Conservation (phyloP, 805 yeast genomes). For the Myxozyma melibiosi region DNA sequence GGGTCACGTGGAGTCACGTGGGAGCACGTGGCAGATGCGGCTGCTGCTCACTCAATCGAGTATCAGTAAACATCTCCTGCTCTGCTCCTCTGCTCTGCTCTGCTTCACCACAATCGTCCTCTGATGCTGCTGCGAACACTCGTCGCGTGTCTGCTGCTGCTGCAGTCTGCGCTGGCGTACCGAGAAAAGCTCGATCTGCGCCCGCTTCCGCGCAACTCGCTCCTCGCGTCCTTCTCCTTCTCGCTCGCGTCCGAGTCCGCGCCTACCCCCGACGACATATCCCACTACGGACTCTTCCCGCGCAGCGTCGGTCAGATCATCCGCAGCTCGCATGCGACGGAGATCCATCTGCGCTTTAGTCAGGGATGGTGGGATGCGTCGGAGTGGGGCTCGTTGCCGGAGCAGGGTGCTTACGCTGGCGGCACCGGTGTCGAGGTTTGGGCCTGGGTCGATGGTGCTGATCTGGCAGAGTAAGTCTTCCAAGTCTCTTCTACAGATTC, state of each 20-base stretch:
- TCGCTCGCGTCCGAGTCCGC: constrained; percentile 56
- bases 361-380: constrained; percentile 96
- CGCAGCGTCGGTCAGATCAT: constrained; percentile 77
- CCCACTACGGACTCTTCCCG: constrained; percentile 74
- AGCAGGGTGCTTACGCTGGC: constrained; percentile 71
- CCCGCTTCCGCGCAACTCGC: constrained; percentile 73
- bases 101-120: background rate
- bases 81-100: too few species aligned
- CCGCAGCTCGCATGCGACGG: constrained; percentile 64
- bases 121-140: background rate
- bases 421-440: constrained; percentile 95
- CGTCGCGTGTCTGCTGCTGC: background rate
- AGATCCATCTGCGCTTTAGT: constrained; percentile 80
- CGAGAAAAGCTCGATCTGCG: constrained; percentile 61
- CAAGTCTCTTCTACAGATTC: background rate
- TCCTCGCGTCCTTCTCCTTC: constrained; percentile 73
- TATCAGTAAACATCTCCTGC: too few species aligned
- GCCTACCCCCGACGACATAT: constrained; percentile 12
- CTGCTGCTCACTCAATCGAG: background rate
- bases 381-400: constrained; percentile 81
- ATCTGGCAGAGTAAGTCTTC: constrained; percentile 46
- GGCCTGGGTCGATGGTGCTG: constrained; percentile 74
- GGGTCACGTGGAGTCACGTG: background rate
- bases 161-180: constrained; percentile 43
- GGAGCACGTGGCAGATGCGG: background rate